Evolutionary conservation across 495 filamentous ascomycete species (phyloP), one percentile per base, ranked within the genome.

Genomic region (Rhypophila decipiens): DNA sequence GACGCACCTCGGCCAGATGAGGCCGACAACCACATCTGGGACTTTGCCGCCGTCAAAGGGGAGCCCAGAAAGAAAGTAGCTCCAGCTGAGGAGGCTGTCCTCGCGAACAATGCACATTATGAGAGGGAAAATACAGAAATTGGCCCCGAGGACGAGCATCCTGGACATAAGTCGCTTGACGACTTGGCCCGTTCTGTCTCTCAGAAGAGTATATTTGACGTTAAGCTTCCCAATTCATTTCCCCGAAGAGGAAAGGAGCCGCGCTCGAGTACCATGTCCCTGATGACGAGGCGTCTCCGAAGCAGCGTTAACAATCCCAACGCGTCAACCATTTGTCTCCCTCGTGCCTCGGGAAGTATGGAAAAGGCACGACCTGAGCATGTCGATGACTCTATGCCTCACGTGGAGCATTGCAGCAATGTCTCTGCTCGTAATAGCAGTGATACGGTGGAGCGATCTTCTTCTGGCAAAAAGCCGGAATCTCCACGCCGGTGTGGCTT

Each of bases 301-400:
- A 33, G 11, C 20, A 24, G 15, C 39, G 15, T 19, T 19, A 39
- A 20, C 38, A 39, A 20, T 20, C 20, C 19, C 17, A 56, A 56
- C 23, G 21, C 51, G 11, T 58, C 56, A 5, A 58, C 56, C 4
- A 20, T 46, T 2, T 58, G 56, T 27, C 42, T 58, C 1, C 56
- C 56, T 2, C 53, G 56, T 8, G 42, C 39, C 1, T 56, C 53
- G 13, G 47, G 39, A 7, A 44, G 49, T 18, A 44, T 35, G 2
- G 44, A 44, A 42, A n/a, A n/a, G n/a, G 46, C 11, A 15, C 20
- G 18, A n/a, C 19, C 40, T 1, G 38, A 31, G 7, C 17, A 23
- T 11, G 46, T n/a, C n/a, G n/a, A n/a, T n/a, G n/a, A 45, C 20
- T 24, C 8, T 8, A 10, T 9, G 1, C 18, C 29, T 20, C 39